These are phyloP conservation scores for Capillidium rhysosporum DNA, from an alignment of 371 early-diverging fungal species.

Conservation along the genomic window DNA sequence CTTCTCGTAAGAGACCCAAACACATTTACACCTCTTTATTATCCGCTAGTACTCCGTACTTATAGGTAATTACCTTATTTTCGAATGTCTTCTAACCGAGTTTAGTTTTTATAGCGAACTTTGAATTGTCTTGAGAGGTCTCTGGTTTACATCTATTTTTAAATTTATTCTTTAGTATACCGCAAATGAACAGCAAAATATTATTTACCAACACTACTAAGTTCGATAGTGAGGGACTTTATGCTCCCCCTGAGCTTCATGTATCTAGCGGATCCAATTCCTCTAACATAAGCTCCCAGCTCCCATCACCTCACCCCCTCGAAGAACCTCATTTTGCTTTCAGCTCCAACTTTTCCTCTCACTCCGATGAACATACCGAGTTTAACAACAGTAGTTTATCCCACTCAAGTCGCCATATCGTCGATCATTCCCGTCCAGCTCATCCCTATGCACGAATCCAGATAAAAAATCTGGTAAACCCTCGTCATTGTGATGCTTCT, in stretches of 20 bases:
- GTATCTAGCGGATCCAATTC: neutral
- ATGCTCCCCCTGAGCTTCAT: slow-evolving; percentile 2
- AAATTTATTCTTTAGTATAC: neutral
- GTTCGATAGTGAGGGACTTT: too few species aligned
- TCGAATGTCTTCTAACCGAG: neutral
- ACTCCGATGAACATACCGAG: neutral
- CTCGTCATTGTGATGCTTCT: neutral
- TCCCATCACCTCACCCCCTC: slow-evolving; percentile 1
- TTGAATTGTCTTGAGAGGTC: neutral
- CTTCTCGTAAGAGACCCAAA: neutral
- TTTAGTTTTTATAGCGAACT: neutral
- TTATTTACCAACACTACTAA: too few species aligned
- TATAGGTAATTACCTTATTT: neutral
- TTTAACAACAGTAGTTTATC: too few species aligned
- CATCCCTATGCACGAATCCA: slow-evolving; percentile 3
- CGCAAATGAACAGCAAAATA: too few species aligned
- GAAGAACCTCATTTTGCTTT: neutral
- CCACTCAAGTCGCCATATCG: neutral
- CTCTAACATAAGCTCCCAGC: slow-evolving; percentile 2
- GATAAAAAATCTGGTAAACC: slow-evolving; percentile 1
- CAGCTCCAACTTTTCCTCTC: neutral
- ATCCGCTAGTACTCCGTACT: neutral
- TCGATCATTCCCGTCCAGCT: neutral
- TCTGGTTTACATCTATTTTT: neutral
- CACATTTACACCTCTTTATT: neutral